Conservation (phyloP, 306 rosid genomes). For the Inga leiocalycina region DNA sequence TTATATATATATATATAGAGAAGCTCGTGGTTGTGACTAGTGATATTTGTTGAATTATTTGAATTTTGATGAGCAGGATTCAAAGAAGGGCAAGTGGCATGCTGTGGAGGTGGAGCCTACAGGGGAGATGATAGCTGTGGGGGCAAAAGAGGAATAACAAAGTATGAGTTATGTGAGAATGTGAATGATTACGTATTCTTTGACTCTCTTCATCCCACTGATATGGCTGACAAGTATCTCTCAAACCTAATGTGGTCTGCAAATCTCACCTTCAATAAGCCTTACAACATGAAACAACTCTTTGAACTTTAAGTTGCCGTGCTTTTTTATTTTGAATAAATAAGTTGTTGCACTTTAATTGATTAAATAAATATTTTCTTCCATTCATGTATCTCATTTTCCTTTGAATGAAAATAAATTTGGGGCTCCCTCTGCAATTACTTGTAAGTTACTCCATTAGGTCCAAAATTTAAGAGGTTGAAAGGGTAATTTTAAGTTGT, state of each 20-base stretch:
- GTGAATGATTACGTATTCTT: constrained; percentile 44
- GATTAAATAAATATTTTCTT: neutral
- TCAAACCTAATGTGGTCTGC: constrained; percentile 45
- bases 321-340: too few species aligned
- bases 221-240: constrained; percentile 35
- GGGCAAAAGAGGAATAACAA: constrained; percentile 16
- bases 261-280: constrained; percentile 17
- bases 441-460: too few species aligned
- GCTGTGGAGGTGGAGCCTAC: constrained; percentile 8
- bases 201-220: constrained; percentile 48
- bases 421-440: neutral
- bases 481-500: too few species aligned
- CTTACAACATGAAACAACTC: constrained; percentile 41
- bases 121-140: constrained; percentile 16
- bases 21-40: neutral
- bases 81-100: neutral
- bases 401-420: neutral
- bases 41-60: neutral
- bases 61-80: neutral
- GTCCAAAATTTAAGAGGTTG: too few species aligned
- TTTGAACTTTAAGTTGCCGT: constrained; percentile 17
- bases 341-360: neutral
- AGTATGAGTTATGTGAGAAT: constrained; percentile 44
- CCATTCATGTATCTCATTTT: neutral
- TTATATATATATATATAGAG: too few species aligned